These are phyloP conservation scores for Immersiella caudata DNA, from an alignment of 495 filamentous ascomycete genomes.

Conservation along the genomic window DNA sequence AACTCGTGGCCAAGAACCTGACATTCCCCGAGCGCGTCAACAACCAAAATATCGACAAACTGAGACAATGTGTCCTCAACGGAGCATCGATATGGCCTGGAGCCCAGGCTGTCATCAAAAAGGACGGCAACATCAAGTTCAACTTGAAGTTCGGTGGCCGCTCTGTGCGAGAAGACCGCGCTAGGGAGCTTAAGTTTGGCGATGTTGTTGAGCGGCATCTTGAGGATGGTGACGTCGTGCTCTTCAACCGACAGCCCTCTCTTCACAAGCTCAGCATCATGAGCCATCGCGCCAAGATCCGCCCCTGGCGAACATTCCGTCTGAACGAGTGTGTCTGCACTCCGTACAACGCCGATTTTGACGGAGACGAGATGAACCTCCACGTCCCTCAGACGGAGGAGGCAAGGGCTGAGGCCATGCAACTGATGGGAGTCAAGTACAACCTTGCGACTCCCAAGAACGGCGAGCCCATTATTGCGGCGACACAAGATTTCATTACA, in stretches of 20 bases:
- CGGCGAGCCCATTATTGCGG: conserved; percentile 96
- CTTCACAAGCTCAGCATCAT: conserved; percentile 98
- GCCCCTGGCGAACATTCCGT: conserved; percentile 94
- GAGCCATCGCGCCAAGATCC: conserved; percentile 86
- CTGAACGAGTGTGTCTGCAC: conserved; percentile 98
- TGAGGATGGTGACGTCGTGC: conserved; percentile 92
- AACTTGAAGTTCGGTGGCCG: conserved; percentile 71
- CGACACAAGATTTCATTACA: conserved; percentile 98
- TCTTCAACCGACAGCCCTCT: conserved; percentile 97
- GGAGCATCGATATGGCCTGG: conserved; percentile 81
- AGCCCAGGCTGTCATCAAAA: conserved; percentile 80
- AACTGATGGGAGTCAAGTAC: conserved; percentile 97
- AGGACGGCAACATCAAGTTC: conserved; percentile 62
- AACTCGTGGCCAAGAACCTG: conserved; percentile 86
- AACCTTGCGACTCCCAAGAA: conserved; percentile 96
- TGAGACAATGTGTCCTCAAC: conserved; percentile 69
- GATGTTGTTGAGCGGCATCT: conserved; percentile 94
- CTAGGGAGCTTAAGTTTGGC: conserved; percentile 73
- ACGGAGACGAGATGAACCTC: conserved; percentile 99
- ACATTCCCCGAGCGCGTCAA: conserved; percentile 92
- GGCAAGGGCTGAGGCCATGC: conserved; percentile 91
- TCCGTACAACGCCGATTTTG: conserved; percentile 99
- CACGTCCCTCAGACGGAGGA: conserved; percentile 98
- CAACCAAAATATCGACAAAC: conserved; percentile 78
- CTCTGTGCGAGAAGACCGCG: conserved; percentile 56